A percentile compares a stretch with the other conserved stretches of the same genome.
Conservation (phyloP, 352 stramenopile genomes). For the Phytophthora citrophthora region DNA sequence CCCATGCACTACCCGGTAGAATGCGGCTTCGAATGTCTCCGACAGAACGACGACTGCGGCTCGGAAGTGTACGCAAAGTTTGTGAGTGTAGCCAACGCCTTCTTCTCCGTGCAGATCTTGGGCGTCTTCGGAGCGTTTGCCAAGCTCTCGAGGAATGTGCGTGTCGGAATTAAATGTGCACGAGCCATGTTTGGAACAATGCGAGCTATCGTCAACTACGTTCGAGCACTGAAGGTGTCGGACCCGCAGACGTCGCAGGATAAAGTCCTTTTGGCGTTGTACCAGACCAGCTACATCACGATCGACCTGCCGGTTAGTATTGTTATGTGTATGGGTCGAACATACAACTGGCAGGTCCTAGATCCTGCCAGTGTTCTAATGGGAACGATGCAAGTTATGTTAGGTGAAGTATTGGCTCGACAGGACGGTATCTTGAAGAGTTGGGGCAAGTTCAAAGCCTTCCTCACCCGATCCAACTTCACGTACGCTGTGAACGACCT, state of each 20-base stretch:
- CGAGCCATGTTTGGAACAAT: conserved; percentile 36
- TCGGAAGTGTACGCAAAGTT: conserved; percentile 44
- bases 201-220: conserved; percentile 41
- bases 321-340: conserved; percentile 31
- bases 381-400: conserved; percentile 27
- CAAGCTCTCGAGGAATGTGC: conserved; percentile 14
- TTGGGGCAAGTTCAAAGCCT: conserved; percentile 36
- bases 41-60: conserved; percentile 42
- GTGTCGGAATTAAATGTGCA: conserved; percentile 29
- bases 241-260: conserved; percentile 24
- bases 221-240: conserved; percentile 30
- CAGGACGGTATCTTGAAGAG: conserved; percentile 25
- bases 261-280: conserved; percentile 32
- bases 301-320: conserved; percentile 43
- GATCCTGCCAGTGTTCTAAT: conserved; percentile 34
- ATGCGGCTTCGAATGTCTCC: conserved; percentile 58
- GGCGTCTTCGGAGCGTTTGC: conserved; percentile 40
- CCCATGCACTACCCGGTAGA: conserved; percentile 53
- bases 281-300: conserved; percentile 43
- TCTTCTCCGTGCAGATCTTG: conserved; percentile 37
- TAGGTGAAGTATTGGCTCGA: conserved; percentile 30
- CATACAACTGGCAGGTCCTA: conserved; percentile 30
- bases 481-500: conserved; percentile 39
- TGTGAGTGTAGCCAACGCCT: conserved; percentile 33
- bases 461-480: conserved; percentile 32